A percentile compares a stretch with the other conserved stretches of the same genome.
Conservation (phyloP, 23 red algal species). For the Agarophyton chilense region DNA sequence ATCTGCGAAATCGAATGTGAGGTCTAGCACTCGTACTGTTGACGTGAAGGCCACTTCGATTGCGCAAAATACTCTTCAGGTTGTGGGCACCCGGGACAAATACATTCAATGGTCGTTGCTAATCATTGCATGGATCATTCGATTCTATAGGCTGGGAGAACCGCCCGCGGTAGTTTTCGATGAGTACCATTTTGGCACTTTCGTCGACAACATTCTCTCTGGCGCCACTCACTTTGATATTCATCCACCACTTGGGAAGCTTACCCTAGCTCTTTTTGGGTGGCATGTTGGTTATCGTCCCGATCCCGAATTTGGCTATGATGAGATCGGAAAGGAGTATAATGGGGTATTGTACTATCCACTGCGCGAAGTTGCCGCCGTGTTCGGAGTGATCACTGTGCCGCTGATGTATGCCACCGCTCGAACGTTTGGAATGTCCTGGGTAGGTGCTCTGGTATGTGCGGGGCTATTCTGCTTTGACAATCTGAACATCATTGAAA, state of each 20-base stretch:
- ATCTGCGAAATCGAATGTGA: neutral
- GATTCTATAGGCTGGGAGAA: conserved; percentile 80
- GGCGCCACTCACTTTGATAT: conserved; percentile 96
- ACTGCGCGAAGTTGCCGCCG: conserved; percentile 76
- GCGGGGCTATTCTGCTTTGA: conserved; percentile 83
- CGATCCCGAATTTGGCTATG: conserved; percentile 69
- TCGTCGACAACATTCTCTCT: conserved; percentile 82
- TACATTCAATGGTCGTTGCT: conserved; percentile 51
- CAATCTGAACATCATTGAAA: conserved; percentile 83
- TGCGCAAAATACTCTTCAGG: neutral
- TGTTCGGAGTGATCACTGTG: conserved; percentile 81
- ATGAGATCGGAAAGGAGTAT: conserved; percentile 83
- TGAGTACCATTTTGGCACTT: conserved; percentile 96
- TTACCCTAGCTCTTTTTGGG: conserved; percentile 78
- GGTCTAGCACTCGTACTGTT: neutral
- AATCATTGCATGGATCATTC: conserved; percentile 51
- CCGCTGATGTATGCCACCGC: conserved; percentile 89
- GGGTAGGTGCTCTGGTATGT: conserved; percentile 61
- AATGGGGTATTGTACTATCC: conserved; percentile 73
- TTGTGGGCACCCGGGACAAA: conserved; percentile 23
- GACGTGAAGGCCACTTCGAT: neutral
- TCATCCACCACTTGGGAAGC: conserved; percentile 98
- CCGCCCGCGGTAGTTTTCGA: conserved; percentile 94
- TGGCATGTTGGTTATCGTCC: conserved; percentile 68
- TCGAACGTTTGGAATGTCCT: conserved; percentile 64